Conservation (phyloP, 257 asterid species). For the Rubia yunnanensis region DNA sequence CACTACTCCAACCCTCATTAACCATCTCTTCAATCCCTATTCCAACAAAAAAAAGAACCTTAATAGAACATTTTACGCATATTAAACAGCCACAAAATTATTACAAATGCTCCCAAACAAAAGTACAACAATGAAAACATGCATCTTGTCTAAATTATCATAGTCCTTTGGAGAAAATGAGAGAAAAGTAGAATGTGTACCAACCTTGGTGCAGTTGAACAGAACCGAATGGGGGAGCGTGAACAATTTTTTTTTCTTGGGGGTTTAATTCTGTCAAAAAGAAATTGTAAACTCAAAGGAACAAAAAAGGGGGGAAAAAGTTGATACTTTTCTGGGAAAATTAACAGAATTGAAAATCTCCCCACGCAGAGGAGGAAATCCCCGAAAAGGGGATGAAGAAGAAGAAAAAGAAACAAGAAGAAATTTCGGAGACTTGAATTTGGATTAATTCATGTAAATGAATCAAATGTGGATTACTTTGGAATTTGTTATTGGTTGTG, state of each 20-base stretch:
- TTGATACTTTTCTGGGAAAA: not conserved
- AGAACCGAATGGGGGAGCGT: not conserved
- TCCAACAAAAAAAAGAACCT: not conserved
- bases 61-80: not conserved
- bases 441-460: not conserved
- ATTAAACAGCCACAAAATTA: not conserved
- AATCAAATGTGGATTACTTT: not conserved
- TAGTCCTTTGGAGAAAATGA: not conserved
- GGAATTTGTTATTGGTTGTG: not conserved
- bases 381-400: not conserved
- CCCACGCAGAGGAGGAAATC: not conserved
- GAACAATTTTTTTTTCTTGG: not conserved
- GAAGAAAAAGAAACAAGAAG: not conserved
- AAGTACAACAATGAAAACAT: not conserved
- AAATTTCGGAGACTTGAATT: not conserved
- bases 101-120: not conserved
- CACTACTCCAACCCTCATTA: slow-evolving; percentile 16
- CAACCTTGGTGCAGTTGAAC: slow-evolving; percentile 3
- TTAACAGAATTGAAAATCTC: slow-evolving; percentile 6
- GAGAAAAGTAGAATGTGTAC: not conserved
- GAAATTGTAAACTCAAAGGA: slow-evolving; percentile 5
- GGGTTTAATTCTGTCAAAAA: slow-evolving; percentile 6
- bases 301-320: not conserved
- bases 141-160: not conserved
- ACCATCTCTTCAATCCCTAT: slow-evolving; percentile 15